Evolutionary conservation across 2,329 filamentous ascomycete genomes (phyloP).

Genomic region (Cytospora piceicola): DNA sequence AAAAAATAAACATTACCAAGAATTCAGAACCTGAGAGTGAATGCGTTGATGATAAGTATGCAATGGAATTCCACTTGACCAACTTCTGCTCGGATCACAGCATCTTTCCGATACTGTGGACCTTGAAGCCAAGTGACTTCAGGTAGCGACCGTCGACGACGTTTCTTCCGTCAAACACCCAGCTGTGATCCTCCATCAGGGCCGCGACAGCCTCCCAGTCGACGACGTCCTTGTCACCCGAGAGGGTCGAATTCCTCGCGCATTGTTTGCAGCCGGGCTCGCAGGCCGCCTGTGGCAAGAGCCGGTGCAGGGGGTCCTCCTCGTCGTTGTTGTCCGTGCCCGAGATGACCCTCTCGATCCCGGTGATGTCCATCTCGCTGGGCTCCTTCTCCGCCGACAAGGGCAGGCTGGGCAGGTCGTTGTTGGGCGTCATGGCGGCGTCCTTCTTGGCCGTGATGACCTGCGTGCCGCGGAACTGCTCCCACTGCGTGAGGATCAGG

Average conservation of each 20-base stretch:
- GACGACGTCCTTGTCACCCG: constrained; percentile 25
- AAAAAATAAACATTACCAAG: constrained; percentile 1
- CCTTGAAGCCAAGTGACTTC: constrained; percentile 29
- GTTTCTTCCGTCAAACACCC: constrained; percentile 30
- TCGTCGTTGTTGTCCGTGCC: constrained; percentile 12
- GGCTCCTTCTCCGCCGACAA: constrained; percentile 17
- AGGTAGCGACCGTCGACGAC: constrained; percentile 27
- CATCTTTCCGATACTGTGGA: constrained; percentile 31
- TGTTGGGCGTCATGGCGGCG: neutral
- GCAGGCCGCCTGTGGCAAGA: constrained; percentile 15
- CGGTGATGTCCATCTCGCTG: constrained; percentile 38
- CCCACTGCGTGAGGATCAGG: constrained; percentile 56
- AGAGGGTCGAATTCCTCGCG: constrained; percentile 15
- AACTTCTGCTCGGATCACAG: constrained; percentile 2
- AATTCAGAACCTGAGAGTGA: neutral
- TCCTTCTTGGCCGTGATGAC: constrained; percentile 29
- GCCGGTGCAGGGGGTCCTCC: constrained; percentile 35
- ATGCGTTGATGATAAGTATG: neutral
- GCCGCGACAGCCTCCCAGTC: constrained; percentile 28
- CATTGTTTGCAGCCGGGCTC: constrained; percentile 24
- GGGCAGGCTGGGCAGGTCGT: neutral
- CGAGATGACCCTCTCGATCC: constrained; percentile 34
- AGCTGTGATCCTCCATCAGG: constrained; percentile 31
- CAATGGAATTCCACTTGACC: neutral
- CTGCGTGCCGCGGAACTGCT: constrained; percentile 49